These are phyloP conservation scores for Kwoniella heveanensis DNA, from an alignment of 768 basidiomycete genomes.

Conservation along the genomic window DNA sequence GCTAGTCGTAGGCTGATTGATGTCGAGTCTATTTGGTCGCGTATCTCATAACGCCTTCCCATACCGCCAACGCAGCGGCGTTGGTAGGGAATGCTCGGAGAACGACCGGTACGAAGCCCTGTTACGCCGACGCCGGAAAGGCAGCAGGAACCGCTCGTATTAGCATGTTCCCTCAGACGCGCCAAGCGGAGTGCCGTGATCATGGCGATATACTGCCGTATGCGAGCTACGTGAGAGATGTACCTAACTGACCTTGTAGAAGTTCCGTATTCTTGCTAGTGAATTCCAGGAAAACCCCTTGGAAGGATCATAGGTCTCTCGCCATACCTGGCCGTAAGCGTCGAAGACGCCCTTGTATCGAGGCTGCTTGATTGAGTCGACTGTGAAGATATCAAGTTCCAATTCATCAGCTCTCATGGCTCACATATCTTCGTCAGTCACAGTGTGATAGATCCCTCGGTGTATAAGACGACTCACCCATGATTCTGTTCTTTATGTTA, in stretches of 20 bases:
- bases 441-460: too few relatives aligned
- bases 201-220: too few relatives aligned
- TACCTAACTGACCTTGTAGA: conserved; percentile 47
- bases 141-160: conserved; percentile 14
- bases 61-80: conserved; percentile 76
- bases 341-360: conserved; percentile 60
- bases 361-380: conserved; percentile 49
- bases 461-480: too few relatives aligned
- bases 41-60: conserved; percentile 72
- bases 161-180: background rate
- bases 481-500: conserved; percentile 70
- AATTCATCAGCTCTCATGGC: background rate
- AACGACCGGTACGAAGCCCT: conserved; percentile 69
- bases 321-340: conserved; percentile 63
- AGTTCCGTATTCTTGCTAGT: conserved; percentile 44
- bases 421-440: background rate
- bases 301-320: conserved; percentile 59
- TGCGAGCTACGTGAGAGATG: background rate
- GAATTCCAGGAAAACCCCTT: conserved; percentile 43
- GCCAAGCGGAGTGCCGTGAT: too few relatives aligned
- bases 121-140: too few relatives aligned
- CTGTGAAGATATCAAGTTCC: conserved; percentile 10
- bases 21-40: conserved; percentile 56
- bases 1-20: too few relatives aligned
- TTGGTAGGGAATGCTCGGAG: conserved; percentile 77